Base-by-base conservation (phyloP, 371 early-diverging fungal species). In the Furculomyces boomerangus region DNA sequence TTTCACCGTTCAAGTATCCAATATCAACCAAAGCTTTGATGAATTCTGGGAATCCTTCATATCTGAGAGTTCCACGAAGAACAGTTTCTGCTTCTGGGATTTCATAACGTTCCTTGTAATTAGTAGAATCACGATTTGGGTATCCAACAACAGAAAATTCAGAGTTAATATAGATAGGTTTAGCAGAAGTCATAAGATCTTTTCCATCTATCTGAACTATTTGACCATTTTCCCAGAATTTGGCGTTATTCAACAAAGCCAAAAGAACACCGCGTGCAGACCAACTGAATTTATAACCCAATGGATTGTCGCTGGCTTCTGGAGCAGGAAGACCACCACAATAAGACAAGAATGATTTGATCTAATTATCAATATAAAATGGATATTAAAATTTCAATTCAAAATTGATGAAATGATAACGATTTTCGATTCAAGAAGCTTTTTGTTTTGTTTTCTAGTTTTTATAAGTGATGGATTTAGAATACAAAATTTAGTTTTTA, bases 201-300 rank as follows among this genome's bases (percentile, higher is more conserved):
- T 84, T 74, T 60, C 93, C 93, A 47, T 83, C 73, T 45, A 93
- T 76, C 56, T 92, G 91, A 51, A 92, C 90, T 41, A 93, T 81
- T 78, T 90, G 80, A 56, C 93, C 93, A 60, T 88, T 77, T 69
- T 80, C 76, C 62, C 82, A 83, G 65, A 81, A 98, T 53, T 75
- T 78, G 52, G 96, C 98, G 37, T 75, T 76, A 71, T 95, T 98
- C 68, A 86, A 77, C 53, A 89, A 79, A 18, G 98, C 98, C 49
- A 94, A 74, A 54, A 98, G 71, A 27, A 96, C 98, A 54, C 96
- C 90, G 58, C 87, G 84, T 7, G 95, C 88, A 29, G 87, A 87
- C 98, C 98, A 98, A 61, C 86, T 85, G 74, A 98, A 98, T 72
- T 98, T 98, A 81, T 98, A 98, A 30, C 97, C 97, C 32, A 98